Percentiles rank a stretch among this genome's conserved stretches.
These are phyloP conservation scores for Paraphaeosphaeria minitans DNA, from an alignment of 2,329 filamentous ascomycete species.

Conservation along the genomic window DNA sequence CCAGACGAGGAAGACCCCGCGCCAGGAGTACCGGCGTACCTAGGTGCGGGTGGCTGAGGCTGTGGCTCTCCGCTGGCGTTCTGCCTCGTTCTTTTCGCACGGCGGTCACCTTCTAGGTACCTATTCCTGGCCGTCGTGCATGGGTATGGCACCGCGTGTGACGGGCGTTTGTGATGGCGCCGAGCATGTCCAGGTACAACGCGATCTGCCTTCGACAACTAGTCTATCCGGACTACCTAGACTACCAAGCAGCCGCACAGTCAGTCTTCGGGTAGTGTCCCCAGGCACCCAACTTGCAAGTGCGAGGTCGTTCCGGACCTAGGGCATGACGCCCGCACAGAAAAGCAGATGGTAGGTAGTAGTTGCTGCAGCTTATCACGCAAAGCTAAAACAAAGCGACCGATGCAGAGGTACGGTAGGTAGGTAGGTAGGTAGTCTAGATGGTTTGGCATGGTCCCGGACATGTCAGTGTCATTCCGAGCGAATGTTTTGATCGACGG, in stretches of 20 bases:
- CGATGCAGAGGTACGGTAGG: neutral
- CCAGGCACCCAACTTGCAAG: too few species aligned
- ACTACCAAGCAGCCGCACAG: too few species aligned
- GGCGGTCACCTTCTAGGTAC: too few species aligned
- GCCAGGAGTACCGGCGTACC: too few species aligned
- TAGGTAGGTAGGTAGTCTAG: too few species aligned
- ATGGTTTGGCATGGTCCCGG: neutral
- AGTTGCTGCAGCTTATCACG: too few species aligned
- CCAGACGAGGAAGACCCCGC: neutral
- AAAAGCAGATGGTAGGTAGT: too few species aligned
- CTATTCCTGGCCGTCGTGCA: neutral
- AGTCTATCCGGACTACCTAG: too few species aligned
- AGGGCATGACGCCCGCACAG: too few species aligned
- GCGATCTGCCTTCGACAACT: neutral
- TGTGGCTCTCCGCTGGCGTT: neutral
- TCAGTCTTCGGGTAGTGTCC: neutral
- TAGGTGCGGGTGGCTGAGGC: neutral
- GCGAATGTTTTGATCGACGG: neutral
- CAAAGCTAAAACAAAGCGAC: neutral
- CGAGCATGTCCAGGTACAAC: too few species aligned
- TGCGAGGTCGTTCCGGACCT: too few species aligned
- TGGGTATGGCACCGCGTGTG: neutral
- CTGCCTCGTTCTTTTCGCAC: neutral
- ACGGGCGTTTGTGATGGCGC: neutral
- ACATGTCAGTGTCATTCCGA: neutral